phyloP scores from a whole-genome alignment of 257 asterid genomes.

The Salvia hispanica region DNA sequence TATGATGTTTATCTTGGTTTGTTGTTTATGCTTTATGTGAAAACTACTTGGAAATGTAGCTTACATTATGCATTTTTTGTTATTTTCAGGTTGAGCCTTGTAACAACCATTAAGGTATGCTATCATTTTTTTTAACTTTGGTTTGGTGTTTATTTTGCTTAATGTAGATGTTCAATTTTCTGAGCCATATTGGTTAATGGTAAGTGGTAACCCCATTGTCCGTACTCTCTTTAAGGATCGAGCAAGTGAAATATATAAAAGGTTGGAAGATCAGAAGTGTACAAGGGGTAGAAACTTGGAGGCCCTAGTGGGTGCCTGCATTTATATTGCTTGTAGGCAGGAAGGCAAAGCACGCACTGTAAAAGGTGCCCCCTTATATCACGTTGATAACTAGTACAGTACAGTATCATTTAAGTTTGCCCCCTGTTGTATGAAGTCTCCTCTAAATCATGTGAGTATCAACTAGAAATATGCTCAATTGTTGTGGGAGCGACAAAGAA shows the following conservation, averaged over 20 bases:
- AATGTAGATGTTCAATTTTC: not conserved
- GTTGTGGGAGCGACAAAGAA: conserved; percentile 89
- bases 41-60: not conserved
- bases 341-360: conserved; percentile 92
- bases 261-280: conserved; percentile 89
- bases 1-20: too few relatives aligned
- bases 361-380: conserved; percentile 62
- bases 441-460: conserved; percentile 51
- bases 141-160: too few relatives aligned
- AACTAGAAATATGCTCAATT: conserved; percentile 81
- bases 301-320: conserved; percentile 85
- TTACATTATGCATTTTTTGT: conserved; percentile 18
- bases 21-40: too few relatives aligned
- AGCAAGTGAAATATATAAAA: conserved; percentile 80
- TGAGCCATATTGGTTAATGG: too few relatives aligned
- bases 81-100: conserved; percentile 79
- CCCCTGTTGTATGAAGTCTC: conserved; percentile 28
- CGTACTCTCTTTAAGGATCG: conserved; percentile 54
- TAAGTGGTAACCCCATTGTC: not conserved
- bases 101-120: conserved; percentile 78
- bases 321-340: conserved; percentile 86
- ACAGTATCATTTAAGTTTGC: conserved; percentile 32
- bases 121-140: too few relatives aligned
- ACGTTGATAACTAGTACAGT: conserved; percentile 28
- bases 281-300: conserved; percentile 92